phyloP scores from a whole-genome alignment of 2,329 filamentous ascomycete genomes.

The Gliomastix tumulicola region DNA sequence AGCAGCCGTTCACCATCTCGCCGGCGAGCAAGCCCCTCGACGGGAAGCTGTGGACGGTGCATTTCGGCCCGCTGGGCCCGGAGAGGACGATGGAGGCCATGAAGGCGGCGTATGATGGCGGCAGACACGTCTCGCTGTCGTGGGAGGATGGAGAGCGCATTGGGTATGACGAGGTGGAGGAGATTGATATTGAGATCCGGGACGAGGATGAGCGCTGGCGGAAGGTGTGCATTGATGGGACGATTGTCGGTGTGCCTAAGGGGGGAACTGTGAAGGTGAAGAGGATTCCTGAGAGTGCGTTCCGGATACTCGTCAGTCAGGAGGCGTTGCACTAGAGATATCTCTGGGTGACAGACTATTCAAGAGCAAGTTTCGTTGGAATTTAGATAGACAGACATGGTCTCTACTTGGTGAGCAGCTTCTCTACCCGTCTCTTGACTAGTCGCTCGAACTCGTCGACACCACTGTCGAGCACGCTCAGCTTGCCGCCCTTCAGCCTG shows the following conservation, averaged over 20 bases:
- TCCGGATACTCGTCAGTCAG: constrained; percentile 36
- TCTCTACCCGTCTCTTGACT: constrained; percentile 51
- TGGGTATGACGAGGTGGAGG: constrained; percentile 64
- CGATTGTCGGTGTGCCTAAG: constrained; percentile 66
- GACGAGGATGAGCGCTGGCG: constrained; percentile 72
- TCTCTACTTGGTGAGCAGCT: constrained; percentile 26
- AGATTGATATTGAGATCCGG: constrained; percentile 56
- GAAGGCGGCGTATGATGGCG: constrained; percentile 53
- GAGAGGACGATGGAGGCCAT: constrained; percentile 71
- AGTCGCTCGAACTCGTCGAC: constrained; percentile 59
- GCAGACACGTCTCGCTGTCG: constrained; percentile 44
- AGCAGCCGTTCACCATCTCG: constrained; percentile 76
- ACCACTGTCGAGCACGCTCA: constrained; percentile 49
- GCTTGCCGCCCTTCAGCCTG: constrained; percentile 48
- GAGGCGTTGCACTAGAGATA: too few species aligned
- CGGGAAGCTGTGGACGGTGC: constrained; percentile 62
- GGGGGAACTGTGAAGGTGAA: constrained; percentile 65
- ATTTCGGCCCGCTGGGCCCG: constrained; percentile 63
- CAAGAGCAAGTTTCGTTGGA: too few species aligned
- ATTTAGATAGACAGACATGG: too few species aligned
- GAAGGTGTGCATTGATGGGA: constrained; percentile 86
- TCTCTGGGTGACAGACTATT: too few species aligned
- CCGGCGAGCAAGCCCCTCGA: constrained; percentile 65
- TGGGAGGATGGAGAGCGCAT: constrained; percentile 55
- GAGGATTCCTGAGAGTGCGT: constrained; percentile 32